A percentile compares a stretch with the other conserved stretches of the same genome.
phyloP scores from a whole-genome alignment of 2,329 filamentous ascomycete species.

The Truncatella angustata region DNA sequence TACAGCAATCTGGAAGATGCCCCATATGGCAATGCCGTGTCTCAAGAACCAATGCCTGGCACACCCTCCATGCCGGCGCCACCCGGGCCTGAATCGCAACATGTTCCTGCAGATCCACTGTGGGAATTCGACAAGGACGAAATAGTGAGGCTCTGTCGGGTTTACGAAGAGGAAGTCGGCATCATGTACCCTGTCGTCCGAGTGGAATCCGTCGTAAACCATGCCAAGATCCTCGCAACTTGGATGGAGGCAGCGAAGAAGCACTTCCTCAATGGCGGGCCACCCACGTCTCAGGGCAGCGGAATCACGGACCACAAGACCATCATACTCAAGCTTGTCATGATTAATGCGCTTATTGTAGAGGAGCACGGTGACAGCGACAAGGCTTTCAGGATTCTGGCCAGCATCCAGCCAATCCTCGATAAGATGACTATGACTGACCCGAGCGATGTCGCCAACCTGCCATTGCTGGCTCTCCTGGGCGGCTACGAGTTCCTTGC shows the following conservation, averaged over 20 bases:
- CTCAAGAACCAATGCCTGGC: slow-evolving; percentile 26
- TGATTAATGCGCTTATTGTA: slow-evolving; percentile 74
- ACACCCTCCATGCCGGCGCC: slow-evolving; percentile 31
- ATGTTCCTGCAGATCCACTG: slow-evolving; percentile 63
- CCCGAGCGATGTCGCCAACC: slow-evolving; percentile 41
- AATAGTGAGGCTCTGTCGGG: slow-evolving; percentile 71
- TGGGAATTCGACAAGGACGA: slow-evolving; percentile 78
- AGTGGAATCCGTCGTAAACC: slow-evolving; percentile 67
- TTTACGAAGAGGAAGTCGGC: slow-evolving; percentile 88
- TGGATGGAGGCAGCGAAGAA: slow-evolving; percentile 62
- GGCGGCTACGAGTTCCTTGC: slow-evolving; percentile 77
- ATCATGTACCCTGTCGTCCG: slow-evolving; percentile 88
- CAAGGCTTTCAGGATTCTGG: slow-evolving; percentile 69
- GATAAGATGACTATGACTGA: slow-evolving; percentile 64
- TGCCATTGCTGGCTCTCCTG: slow-evolving; percentile 50
- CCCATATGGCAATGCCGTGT: slow-evolving; percentile 43
- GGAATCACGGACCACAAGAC: slow-evolving; percentile 53
- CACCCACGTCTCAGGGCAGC: slow-evolving; percentile 31
- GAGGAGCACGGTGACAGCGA: slow-evolving; percentile 79
- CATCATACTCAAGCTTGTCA: slow-evolving; percentile 75
- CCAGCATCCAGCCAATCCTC: slow-evolving; percentile 69
- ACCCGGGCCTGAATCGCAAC: slow-evolving; percentile 34
- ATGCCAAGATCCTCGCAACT: slow-evolving; percentile 66
- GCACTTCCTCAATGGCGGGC: slow-evolving; percentile 22
- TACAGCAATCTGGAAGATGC: slow-evolving; percentile 64